Evolutionary conservation across 2,329 filamentous ascomycete genomes (phyloP).

Genomic region (Ceratocystis ficicola): DNA sequence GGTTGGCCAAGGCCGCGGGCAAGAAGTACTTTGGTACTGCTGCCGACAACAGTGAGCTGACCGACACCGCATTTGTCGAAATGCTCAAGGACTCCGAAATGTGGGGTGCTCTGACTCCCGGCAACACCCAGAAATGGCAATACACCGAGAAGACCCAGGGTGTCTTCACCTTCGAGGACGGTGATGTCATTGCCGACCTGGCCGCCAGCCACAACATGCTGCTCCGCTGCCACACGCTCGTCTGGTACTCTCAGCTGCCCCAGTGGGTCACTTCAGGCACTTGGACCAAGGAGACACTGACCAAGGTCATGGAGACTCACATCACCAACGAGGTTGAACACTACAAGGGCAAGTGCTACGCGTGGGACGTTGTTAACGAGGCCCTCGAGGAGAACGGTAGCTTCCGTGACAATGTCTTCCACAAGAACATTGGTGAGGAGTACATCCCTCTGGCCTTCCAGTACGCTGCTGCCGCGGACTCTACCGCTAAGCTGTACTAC

Average conservation of each 20-base stretch:
- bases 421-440: conserved; percentile 41
- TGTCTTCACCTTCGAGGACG: conserved; percentile 49
- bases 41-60: conserved; percentile 39
- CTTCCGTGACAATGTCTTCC: conserved; percentile 43
- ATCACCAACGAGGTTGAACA: conserved; percentile 46
- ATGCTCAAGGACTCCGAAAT: conserved; percentile 40
- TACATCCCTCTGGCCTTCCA: conserved; percentile 49
- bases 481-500: conserved; percentile 44
- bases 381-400: conserved; percentile 46
- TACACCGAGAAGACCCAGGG: conserved; percentile 46
- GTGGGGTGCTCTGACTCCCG: conserved; percentile 51
- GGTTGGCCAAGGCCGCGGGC: conserved; percentile 41
- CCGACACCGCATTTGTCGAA: conserved; percentile 40
- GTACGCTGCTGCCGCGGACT: conserved; percentile 42
- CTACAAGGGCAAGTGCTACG: conserved; percentile 48
- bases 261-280: conserved; percentile 26
- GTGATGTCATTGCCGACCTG: conserved; percentile 38
- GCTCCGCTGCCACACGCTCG: conserved; percentile 46
- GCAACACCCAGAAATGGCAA: conserved; percentile 50
- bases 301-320: conserved; percentile 40
- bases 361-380: conserved; percentile 57
- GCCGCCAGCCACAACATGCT: conserved; percentile 34
- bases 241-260: conserved; percentile 39
- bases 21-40: conserved; percentile 51
- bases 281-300: conserved; percentile 49